These are phyloP conservation scores for Poteriospumella lacustris DNA, from an alignment of 108 stramenopile species.

Conservation along the genomic window DNA sequence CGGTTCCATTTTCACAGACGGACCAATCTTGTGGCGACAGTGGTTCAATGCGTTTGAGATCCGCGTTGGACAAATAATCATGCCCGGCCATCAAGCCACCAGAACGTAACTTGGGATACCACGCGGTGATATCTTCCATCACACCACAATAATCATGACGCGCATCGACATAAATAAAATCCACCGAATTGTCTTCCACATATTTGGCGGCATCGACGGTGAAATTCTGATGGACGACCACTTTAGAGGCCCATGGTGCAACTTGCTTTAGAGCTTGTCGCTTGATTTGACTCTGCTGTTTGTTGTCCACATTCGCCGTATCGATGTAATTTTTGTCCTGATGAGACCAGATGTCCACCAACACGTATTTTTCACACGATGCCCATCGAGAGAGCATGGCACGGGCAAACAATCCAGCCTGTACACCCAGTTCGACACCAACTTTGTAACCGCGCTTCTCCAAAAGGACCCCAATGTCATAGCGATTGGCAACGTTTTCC, in stretches of 20 bases:
- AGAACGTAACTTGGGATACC: slow-evolving; percentile 45
- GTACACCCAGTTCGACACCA: slow-evolving; percentile 4
- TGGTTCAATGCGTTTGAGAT: neutral
- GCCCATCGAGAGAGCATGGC: neutral
- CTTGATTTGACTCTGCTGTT: neutral
- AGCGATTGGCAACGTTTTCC: neutral
- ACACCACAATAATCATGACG: slow-evolving; percentile 50
- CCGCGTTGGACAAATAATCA: slow-evolving; percentile 14
- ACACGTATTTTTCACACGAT: slow-evolving; percentile 2
- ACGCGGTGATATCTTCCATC: slow-evolving; percentile 41
- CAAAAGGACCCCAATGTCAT: neutral
- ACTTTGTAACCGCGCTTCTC: neutral
- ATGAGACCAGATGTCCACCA: slow-evolving; percentile 5
- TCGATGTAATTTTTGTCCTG: slow-evolving; percentile 20
- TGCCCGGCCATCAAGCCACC: slow-evolving; percentile 52
- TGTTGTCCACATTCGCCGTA: neutral
- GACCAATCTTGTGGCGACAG: slow-evolving; percentile 13
- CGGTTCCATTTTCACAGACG: neutral
- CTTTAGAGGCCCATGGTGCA: neutral
- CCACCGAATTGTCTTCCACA: slow-evolving; percentile 36
- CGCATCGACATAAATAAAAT: slow-evolving; percentile 56
- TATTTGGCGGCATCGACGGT: slow-evolving; percentile 22
- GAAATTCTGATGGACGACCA: slow-evolving; percentile 25
- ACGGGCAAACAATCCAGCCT: neutral
- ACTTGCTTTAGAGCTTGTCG: neutral